Evolutionary conservation across 2,329 filamentous ascomycete species (phyloP).

Genomic region (Erysiphe neolycopersici): DNA sequence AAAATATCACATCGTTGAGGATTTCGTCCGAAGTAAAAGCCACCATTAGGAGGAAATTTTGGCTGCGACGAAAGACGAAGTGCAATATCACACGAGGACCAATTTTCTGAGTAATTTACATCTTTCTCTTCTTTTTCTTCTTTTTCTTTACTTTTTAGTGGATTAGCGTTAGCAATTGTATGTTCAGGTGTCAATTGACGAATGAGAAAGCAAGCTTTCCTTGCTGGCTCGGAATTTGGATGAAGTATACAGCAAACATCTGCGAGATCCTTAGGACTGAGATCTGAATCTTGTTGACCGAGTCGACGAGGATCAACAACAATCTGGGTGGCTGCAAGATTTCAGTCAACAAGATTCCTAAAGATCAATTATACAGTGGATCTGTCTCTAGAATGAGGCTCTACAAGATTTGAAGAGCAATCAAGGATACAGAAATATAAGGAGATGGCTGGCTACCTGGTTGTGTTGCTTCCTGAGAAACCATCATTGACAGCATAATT

Average conservation of each 20-base stretch:
- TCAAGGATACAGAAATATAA: background rate
- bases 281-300: slow-evolving; percentile 57
- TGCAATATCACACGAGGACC: slow-evolving; percentile 32
- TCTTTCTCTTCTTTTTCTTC: background rate
- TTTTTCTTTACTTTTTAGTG: background rate
- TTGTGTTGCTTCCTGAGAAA: slow-evolving; percentile 11
- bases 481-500: slow-evolving; percentile 5
- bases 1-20: slow-evolving; percentile 40
- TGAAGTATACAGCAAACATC: slow-evolving; percentile 79
- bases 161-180: slow-evolving; percentile 23
- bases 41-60: slow-evolving; percentile 33
- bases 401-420: slow-evolving; percentile 1
- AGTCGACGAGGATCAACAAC: slow-evolving; percentile 56
- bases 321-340: slow-evolving; percentile 40
- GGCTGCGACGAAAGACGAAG: slow-evolving; percentile 51
- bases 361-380: background rate
- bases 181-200: slow-evolving; percentile 26
- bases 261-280: slow-evolving; percentile 56
- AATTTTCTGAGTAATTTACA: slow-evolving; percentile 2
- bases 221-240: slow-evolving; percentile 47
- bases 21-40: slow-evolving; percentile 76
- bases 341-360: slow-evolving; percentile 2
- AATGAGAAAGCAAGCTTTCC: slow-evolving; percentile 31
- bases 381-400: background rate
- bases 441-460: slow-evolving; percentile 8